Percentiles rank a stretch among this genome's conserved stretches.
Evolutionary conservation across 2,329 filamentous ascomycete genomes (phyloP).

Genomic region (Exophiala calicioides): DNA sequence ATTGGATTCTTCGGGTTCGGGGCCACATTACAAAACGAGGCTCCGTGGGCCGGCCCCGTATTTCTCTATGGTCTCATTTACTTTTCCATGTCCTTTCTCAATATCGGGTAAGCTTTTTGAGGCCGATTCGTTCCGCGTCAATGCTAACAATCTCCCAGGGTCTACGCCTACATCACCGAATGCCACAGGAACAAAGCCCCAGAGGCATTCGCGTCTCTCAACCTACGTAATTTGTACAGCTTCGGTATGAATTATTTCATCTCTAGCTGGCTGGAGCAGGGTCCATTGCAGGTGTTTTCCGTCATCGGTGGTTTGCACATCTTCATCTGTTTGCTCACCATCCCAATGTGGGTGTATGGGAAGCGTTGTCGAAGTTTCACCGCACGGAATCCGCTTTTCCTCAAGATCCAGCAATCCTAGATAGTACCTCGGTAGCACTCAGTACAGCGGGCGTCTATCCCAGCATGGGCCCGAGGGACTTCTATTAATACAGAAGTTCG

Average conservation of each 20-base stretch:
- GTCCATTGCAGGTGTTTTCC: constrained; percentile 37
- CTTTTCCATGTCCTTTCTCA: constrained; percentile 28
- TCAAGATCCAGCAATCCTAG: no score
- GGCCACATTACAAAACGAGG: constrained; percentile 16
- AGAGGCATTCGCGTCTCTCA: constrained; percentile 34
- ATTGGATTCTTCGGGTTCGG: constrained; percentile 45
- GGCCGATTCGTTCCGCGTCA: not conserved
- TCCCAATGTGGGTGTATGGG: constrained; percentile 1
- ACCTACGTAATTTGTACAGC: constrained; percentile 37
- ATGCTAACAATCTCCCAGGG: constrained; percentile 1
- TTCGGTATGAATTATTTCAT: constrained; percentile 40
- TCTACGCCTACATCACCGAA: constrained; percentile 41
- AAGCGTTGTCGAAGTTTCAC: no score
- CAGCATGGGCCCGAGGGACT: no score
- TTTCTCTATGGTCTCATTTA: constrained; percentile 27
- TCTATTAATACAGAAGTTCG: not conserved
- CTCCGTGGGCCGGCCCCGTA: constrained; percentile 19
- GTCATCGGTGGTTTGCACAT: constrained; percentile 40
- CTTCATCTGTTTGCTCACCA: constrained; percentile 26
- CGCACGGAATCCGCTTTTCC: no score
- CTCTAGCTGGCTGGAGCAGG: constrained; percentile 38
- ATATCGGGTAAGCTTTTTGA: constrained; percentile 17
- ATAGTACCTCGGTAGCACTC: no score
- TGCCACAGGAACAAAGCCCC: constrained; percentile 38
- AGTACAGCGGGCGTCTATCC: no score